Percentiles rank a stretch among this genome's conserved stretches.
phyloP scores from a whole-genome alignment of 306 rosid genomes.

The Ziziphus jujuba region DNA sequence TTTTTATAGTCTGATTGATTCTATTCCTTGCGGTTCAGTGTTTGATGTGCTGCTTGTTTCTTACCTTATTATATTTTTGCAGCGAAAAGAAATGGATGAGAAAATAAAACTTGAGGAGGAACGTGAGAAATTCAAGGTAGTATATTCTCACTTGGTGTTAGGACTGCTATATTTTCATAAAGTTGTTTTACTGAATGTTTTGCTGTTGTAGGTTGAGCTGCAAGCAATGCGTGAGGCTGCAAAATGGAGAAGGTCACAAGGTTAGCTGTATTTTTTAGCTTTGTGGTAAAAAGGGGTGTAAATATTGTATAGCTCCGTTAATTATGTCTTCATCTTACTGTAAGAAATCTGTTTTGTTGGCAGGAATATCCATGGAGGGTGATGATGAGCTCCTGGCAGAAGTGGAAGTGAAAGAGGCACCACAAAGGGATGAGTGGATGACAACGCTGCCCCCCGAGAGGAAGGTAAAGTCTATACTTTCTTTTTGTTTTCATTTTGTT shows the following conservation, averaged over 20 bases:
- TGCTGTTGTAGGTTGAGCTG: constrained; percentile 63
- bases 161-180: constrained; percentile 7
- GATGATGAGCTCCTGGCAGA: constrained; percentile 87
- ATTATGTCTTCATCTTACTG: constrained; percentile 26
- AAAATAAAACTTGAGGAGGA: constrained; percentile 83
- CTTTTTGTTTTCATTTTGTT: constrained; percentile 6
- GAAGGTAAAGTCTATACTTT: constrained; percentile 48
- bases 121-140: constrained; percentile 71
- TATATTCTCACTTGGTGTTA: constrained; percentile 14
- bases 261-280: constrained; percentile 32
- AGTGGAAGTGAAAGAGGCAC: constrained; percentile 68
- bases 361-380: constrained; percentile 98
- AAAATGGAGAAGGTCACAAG: constrained; percentile 90
- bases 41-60: neutral
- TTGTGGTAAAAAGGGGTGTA: neutral
- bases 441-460: constrained; percentile 88
- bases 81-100: constrained; percentile 85
- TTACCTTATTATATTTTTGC: constrained; percentile 32
- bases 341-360: constrained; percentile 17
- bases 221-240: constrained; percentile 87
- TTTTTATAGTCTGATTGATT: neutral
- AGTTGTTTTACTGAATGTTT: constrained; percentile 7
- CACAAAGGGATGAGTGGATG: constrained; percentile 96
- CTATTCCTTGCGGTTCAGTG: neutral
- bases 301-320: constrained; percentile 13